Evolutionary conservation across 2,329 filamentous ascomycete genomes (phyloP), one percentile per base, ranked within the genome.

Genomic region (Trichophyton rubrum): DNA sequence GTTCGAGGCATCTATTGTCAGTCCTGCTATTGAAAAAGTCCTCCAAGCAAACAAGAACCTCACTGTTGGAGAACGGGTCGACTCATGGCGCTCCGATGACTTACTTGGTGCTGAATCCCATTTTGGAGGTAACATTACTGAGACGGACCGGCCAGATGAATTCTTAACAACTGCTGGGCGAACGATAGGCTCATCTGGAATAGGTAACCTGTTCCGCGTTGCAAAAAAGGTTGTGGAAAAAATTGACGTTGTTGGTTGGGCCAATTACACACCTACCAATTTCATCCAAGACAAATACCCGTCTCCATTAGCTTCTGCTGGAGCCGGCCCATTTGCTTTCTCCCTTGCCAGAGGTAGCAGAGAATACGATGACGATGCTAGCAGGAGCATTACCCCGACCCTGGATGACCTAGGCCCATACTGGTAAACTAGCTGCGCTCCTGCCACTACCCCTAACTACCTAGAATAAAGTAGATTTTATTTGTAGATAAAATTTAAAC

Each of bases 1-100:
- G 71, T 75, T 73, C 62, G 72, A 76, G 56, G 67, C 69, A 2
- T 74, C 74, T 1, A 62, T 77, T 9, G 64, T 72, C 7, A 74
- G 73, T 59, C 66, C 68, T 3, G 61, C 64, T 1, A 69, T 77
- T n/a, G 70, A 74, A 27, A 60, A 68, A 3, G 63, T 71, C 0
- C 63, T 77, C 17, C 62, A 66, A 15, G 55, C 68, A 7, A 77
- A 77, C 38, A 59, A 61, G 9, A 40, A 66, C 35, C 61, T 76
- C 9, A 68, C 72, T 53, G 56, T 74, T 1, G 75, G 75, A 1
- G 67, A 73, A 17, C 62, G 67, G 8, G 72, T 70, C 0, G 61
- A 66, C 1, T 65, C 70, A 24, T 74, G 73, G 70, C 62, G 61
- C 6, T 65, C 67, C 5, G 58, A 60, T 4, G 70, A 71, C 55